Conservation (phyloP, 352 stramenopile genomes). For the Pythium monospermum region DNA sequence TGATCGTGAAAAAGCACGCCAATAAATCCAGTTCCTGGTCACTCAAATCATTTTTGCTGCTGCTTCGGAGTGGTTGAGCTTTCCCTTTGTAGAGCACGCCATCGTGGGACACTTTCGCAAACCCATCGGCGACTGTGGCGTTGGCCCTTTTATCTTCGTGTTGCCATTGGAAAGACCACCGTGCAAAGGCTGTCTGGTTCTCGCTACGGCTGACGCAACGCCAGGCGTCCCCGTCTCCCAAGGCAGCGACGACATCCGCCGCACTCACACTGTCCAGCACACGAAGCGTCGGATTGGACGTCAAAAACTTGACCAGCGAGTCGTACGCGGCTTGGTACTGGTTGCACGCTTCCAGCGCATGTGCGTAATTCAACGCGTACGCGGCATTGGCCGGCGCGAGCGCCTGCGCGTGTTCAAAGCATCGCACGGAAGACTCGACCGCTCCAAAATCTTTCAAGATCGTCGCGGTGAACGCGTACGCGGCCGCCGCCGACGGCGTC, state of each 20-base stretch:
- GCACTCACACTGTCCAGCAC: conserved; percentile 26
- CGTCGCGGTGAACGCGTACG: conserved; percentile 70
- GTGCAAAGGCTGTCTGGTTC: background rate
- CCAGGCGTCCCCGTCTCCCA: conserved; percentile 32
- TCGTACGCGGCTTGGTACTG: conserved; percentile 40
- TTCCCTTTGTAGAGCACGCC: background rate
- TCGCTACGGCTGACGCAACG: background rate
- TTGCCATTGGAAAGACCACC: conserved; percentile 13
- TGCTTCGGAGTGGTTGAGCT: background rate
- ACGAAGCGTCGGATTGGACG: conserved; percentile 26
- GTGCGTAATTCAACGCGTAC: conserved; percentile 65
- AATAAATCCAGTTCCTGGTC: conserved; percentile 73
- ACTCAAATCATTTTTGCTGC: too few relatives aligned
- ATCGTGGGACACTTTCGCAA: conserved; percentile 2
- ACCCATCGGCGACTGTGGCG: conserved; percentile 6
- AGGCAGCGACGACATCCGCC: conserved; percentile 24
- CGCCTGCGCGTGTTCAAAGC: conserved; percentile 47
- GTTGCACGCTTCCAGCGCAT: conserved; percentile 47
- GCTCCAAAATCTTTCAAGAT: conserved; percentile 70
- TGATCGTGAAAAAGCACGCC: conserved; percentile 69
- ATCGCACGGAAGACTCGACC: conserved; percentile 42
- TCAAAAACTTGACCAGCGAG: conserved; percentile 38
- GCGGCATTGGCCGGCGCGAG: conserved; percentile 36
- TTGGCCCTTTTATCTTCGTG: too few relatives aligned
- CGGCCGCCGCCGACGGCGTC: conserved; percentile 40